A percentile compares a stretch with the other conserved stretches of the same genome.
phyloP scores from a whole-genome alignment of 805 yeast species.

The Aciculoconidium aculeatum region DNA sequence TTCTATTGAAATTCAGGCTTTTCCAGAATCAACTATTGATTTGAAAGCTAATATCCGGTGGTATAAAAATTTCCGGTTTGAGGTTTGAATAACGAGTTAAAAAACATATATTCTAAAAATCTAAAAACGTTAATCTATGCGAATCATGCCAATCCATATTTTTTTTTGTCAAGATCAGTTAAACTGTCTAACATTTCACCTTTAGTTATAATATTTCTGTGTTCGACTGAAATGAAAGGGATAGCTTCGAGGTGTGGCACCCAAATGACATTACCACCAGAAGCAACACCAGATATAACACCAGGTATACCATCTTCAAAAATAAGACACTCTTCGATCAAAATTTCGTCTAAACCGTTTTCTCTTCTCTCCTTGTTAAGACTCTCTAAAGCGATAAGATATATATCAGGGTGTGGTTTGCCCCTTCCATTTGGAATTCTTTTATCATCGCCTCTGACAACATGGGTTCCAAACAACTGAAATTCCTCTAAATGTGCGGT shows the following conservation, averaged over 20 bases:
- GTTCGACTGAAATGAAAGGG: constrained; percentile 45
- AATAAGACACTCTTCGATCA: constrained; percentile 74
- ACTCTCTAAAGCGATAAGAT: constrained; percentile 72
- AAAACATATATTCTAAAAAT: too few relatives aligned
- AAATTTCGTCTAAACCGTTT: constrained; percentile 41
- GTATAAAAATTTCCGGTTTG: too few relatives aligned
- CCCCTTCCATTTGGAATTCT: constrained; percentile 83
- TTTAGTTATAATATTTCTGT: constrained; percentile 44
- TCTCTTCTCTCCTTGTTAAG: constrained; percentile 51
- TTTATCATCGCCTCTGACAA: constrained; percentile 85
- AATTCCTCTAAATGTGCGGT: constrained; percentile 51
- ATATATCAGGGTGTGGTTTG: constrained; percentile 91
- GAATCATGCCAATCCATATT: constrained; percentile 13
- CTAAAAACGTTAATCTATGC: too few relatives aligned
- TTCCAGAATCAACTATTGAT: too few relatives aligned
- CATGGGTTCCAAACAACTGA: constrained; percentile 52
- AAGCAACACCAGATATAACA: constrained; percentile 72
- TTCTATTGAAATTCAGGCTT: too few relatives aligned
- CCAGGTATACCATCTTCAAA: constrained; percentile 98
- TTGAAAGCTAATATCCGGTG: too few relatives aligned
- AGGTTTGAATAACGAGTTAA: too few relatives aligned
- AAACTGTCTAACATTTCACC: constrained; percentile 56
- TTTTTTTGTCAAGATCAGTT: constrained; percentile 34
- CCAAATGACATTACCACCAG: constrained; percentile 89
- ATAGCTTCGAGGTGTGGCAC: constrained; percentile 80